A percentile compares a stretch with the other conserved stretches of the same genome.
Evolutionary conservation across 495 filamentous ascomycete genomes (phyloP).

Genomic region (Neurospora sp.): DNA sequence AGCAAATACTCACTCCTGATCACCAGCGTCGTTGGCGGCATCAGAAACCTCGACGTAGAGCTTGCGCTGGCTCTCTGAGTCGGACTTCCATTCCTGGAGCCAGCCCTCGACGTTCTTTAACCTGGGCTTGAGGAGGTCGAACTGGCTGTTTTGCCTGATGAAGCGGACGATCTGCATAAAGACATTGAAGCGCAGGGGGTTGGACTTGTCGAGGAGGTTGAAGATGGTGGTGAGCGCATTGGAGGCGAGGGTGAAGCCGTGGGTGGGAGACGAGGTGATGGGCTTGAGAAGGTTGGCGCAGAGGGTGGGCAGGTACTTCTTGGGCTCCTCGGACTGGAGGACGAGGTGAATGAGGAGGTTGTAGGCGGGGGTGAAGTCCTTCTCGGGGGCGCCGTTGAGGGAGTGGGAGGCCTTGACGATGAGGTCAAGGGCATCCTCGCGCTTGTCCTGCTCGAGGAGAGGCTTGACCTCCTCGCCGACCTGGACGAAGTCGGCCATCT

Average conservation of each 20-base stretch:
- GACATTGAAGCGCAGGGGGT: slow-evolving; percentile 78
- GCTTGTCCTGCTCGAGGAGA: slow-evolving; percentile 59
- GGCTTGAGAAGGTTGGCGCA: slow-evolving; percentile 82
- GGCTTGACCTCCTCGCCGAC: slow-evolving; percentile 59
- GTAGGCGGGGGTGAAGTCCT: slow-evolving; percentile 89
- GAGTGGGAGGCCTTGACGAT: slow-evolving; percentile 62
- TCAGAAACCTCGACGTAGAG: slow-evolving; percentile 72
- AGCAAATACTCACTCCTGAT: slow-evolving; percentile 49
- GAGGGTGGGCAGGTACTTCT: slow-evolving; percentile 75
- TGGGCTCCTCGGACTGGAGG: slow-evolving; percentile 67
- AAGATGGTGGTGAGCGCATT: slow-evolving; percentile 89
- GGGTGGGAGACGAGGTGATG: slow-evolving; percentile 70
- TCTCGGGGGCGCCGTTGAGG: slow-evolving; percentile 79
- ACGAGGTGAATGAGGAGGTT: slow-evolving; percentile 92
- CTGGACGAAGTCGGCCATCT: slow-evolving; percentile 77
- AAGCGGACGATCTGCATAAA: slow-evolving; percentile 74
- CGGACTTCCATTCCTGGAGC: slow-evolving; percentile 74
- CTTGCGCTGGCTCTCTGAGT: slow-evolving; percentile 70
- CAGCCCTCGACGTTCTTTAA: slow-evolving; percentile 70
- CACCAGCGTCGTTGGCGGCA: slow-evolving; percentile 62
- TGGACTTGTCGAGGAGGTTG: slow-evolving; percentile 72
- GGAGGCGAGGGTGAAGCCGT: slow-evolving; percentile 75
- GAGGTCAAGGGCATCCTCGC: slow-evolving; percentile 81
- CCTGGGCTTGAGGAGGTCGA: slow-evolving; percentile 69
- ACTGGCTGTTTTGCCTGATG: slow-evolving; percentile 60